A percentile compares a stretch with the other conserved stretches of the same genome.
These are phyloP conservation scores for Scedosporium apiospermum DNA, from an alignment of 2,329 filamentous ascomycete species.

Conservation along the genomic window DNA sequence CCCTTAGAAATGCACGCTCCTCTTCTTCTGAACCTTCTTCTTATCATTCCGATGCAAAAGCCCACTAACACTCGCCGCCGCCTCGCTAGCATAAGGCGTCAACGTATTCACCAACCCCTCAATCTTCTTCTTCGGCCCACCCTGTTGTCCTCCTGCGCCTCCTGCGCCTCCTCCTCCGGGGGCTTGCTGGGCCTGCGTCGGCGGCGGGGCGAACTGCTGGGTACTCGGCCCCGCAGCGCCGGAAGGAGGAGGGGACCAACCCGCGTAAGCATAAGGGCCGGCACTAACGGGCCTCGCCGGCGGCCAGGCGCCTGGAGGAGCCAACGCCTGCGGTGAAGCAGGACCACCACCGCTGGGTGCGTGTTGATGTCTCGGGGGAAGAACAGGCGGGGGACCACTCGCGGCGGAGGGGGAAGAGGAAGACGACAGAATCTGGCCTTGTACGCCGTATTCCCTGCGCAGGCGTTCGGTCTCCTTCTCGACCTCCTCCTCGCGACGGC, in stretches of 20 bases:
- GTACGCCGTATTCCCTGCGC: conserved; percentile 54
- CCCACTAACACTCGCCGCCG: conserved; percentile 34
- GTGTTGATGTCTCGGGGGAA: conserved; percentile 10
- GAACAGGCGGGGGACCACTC: conserved; percentile 13
- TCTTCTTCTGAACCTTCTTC: conserved; percentile 37
- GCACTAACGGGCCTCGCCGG: conserved; percentile 40
- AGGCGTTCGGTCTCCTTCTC: conserved; percentile 80
- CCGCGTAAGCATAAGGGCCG: conserved; percentile 21
- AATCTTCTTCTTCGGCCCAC: conserved; percentile 15
- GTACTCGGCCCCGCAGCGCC: conserved; percentile 18
- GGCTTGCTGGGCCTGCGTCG: conserved; percentile 14
- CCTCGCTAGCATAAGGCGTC: conserved; percentile 14
- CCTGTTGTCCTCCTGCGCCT: conserved; percentile 8
- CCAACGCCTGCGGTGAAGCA: neutral
- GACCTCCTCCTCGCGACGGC: conserved; percentile 46
- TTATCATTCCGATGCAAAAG: conserved; percentile 30
- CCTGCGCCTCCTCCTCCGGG: conserved; percentile 12
- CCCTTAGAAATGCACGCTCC: conserved; percentile 33
- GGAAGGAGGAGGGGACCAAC: neutral
- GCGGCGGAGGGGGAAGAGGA: conserved; percentile 14
- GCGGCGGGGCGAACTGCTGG: conserved; percentile 14
- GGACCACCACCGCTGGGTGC: conserved; percentile 21
- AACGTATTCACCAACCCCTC: conserved; percentile 11
- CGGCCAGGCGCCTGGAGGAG: conserved; percentile 7
- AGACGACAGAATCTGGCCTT: conserved; percentile 25